Percentiles rank a stretch among this genome's conserved stretches.
Evolutionary conservation across 495 filamentous ascomycete genomes (phyloP).

Genomic region (Lophiotrema nucula): DNA sequence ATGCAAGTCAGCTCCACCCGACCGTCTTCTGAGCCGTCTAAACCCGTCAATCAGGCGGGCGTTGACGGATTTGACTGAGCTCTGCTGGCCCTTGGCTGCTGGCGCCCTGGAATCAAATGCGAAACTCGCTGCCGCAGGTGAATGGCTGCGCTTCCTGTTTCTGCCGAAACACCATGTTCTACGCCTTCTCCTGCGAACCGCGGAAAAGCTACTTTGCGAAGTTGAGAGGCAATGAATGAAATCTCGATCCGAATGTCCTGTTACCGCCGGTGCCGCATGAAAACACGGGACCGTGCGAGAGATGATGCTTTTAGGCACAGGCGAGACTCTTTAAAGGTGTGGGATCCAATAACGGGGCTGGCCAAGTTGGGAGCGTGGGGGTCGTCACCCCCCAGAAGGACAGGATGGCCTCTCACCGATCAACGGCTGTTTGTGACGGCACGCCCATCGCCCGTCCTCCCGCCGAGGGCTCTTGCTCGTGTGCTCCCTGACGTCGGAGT

Average conservation of each 20-base stretch:
- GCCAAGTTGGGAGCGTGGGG: neutral
- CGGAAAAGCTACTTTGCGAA: neutral
- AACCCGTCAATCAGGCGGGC: no score
- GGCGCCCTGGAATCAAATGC: neutral
- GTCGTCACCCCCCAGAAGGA: neutral
- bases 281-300: neutral
- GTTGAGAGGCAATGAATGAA: neutral
- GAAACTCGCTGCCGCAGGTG: no score
- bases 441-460: neutral
- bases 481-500: no score
- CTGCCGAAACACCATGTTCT: no score
- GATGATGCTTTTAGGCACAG: slow-evolving; percentile 3
- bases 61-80: no score
- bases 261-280: slow-evolving; percentile 13
- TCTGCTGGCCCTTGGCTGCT: no score
- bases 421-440: neutral
- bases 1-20: neutral
- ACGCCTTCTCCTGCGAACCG: slow-evolving; percentile 1
- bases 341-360: neutral
- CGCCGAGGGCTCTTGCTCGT: neutral
- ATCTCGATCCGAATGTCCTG: neutral
- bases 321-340: slow-evolving; percentile 5
- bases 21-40: neutral
- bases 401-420: neutral
- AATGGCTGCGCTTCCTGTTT: no score